These are phyloP conservation scores for Biscutella laevigata DNA, from an alignment of 441 rosid genomes.

Conservation along the genomic window DNA sequence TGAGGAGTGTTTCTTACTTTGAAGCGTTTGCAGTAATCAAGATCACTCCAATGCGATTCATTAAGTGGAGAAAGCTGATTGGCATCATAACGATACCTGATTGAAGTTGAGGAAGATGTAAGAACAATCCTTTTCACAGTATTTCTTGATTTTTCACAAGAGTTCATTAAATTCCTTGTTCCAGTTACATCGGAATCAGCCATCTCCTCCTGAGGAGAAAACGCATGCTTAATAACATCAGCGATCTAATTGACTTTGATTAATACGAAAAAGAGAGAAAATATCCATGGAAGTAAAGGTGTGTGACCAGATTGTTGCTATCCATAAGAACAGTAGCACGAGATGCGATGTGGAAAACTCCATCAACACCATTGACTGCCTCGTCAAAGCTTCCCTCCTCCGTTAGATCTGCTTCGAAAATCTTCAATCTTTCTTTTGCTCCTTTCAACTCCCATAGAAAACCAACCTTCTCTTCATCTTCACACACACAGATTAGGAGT, in stretches of 20 bases:
- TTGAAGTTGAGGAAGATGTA: conserved; percentile 69
- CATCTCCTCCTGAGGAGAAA: conserved; percentile 10
- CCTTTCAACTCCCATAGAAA: conserved; percentile 50
- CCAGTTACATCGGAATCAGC: conserved; percentile 61
- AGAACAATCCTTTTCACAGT: conserved; percentile 57
- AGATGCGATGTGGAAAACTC: conserved; percentile 86
- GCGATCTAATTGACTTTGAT: background rate
- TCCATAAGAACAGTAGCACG: conserved; percentile 47
- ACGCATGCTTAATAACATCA: background rate
- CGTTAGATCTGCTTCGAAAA: conserved; percentile 60
- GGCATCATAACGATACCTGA: conserved; percentile 46
- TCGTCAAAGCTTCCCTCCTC: conserved; percentile 70
- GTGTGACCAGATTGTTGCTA: conserved; percentile 39
- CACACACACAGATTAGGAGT: no score
- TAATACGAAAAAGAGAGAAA: background rate
- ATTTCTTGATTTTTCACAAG: conserved; percentile 40
- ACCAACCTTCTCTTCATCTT: conserved; percentile 43
- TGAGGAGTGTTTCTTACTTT: conserved; percentile 29
- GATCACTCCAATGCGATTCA: conserved; percentile 72
- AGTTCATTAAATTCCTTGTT: conserved; percentile 51
- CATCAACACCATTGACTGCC: conserved; percentile 59
- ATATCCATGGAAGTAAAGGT: background rate
- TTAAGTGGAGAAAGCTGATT: conserved; percentile 45
- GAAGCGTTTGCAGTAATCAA: conserved; percentile 57
- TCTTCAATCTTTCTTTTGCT: conserved; percentile 67